These are phyloP conservation scores for Termitomyces sp. DNA, from an alignment of 768 basidiomycete genomes.

Conservation along the genomic window DNA sequence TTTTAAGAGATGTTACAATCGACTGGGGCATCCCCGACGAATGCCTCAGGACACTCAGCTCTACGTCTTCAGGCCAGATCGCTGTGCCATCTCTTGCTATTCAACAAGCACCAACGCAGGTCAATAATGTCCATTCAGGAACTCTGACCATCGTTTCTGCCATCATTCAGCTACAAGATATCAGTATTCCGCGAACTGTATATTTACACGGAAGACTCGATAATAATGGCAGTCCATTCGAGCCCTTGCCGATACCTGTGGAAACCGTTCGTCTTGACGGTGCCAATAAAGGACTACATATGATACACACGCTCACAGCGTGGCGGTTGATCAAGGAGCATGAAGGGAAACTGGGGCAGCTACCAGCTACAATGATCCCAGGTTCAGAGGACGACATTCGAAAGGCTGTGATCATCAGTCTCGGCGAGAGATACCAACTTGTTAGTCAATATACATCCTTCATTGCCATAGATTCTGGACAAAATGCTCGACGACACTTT, in stretches of 20 bases:
- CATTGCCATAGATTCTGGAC: slow-evolving; percentile 42
- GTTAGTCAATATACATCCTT: slow-evolving; percentile 51
- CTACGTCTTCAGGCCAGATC: slow-evolving; percentile 15
- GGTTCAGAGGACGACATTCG: slow-evolving; percentile 29
- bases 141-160: slow-evolving; percentile 28
- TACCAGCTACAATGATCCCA: slow-evolving; percentile 21
- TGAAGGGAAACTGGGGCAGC: slow-evolving; percentile 27
- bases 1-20: slow-evolving; percentile 38
- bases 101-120: slow-evolving; percentile 29
- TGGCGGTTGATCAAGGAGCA: slow-evolving; percentile 50
- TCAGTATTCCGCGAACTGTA: slow-evolving; percentile 25
- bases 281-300: slow-evolving; percentile 24
- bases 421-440: slow-evolving; percentile 48
- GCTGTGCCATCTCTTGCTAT: slow-evolving; percentile 22
- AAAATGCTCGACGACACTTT: slow-evolving; percentile 10
- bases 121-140: slow-evolving; percentile 29
- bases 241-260: slow-evolving; percentile 24
- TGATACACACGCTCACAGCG: slow-evolving; percentile 52
- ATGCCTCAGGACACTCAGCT: slow-evolving; percentile 10
- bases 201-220: slow-evolving; percentile 29
- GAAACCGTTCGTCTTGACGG: slow-evolving; percentile 25
- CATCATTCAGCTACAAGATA: slow-evolving; percentile 24
- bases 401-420: slow-evolving; percentile 40
- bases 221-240: slow-evolving; percentile 23
- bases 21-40: slow-evolving; percentile 43